Evolutionary conservation across 148 eudicot species (phyloP), one percentile per base, ranked within the genome.

Genomic region (Chenopodium album): DNA sequence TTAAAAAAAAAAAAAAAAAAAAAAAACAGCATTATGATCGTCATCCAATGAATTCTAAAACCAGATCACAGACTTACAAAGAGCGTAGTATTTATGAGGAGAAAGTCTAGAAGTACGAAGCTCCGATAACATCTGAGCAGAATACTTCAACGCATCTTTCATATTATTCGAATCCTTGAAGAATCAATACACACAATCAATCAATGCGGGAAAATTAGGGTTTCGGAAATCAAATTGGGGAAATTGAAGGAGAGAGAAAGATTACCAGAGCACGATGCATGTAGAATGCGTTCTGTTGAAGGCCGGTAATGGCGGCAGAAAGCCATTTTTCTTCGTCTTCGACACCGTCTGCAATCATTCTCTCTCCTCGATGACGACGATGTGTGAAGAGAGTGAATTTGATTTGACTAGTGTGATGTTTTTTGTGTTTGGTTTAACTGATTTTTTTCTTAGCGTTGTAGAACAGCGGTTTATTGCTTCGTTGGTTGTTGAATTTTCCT

Each of bases 81-180:
- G 93, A 56, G 92, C 99, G 47, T 96, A 96, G 88, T 96, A 96
- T 76, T 96, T 96, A 79, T 92, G 97, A 79, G 99, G 99, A 12
- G 99, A 92, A 32, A 96, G 92, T 65, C 90, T 87, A 16, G 99
- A 94, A 66, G 99, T 96, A n/a, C 99, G 95, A 52, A 96, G 98
- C 94, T 96, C 99, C 4, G 99, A 92, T 2, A 96, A 90, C 99
- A 96, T 96, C 91, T 94, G 99, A 66, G 99, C 97, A 13, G 99
- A 94, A 81, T 90, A 96, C 86, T 94, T 96, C 83, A 96, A 90
- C 7, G 98, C 98, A 80, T 96, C 99, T 85, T 89, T 96, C 34
- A 96, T 80, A 92, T 96, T 92, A 81, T 92, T 92, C 63, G 98
- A 89, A 78, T 96, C 99, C 99, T 96, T 78, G 26, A 28, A 71